Base-by-base conservation (phyloP, 2,329 filamentous ascomycete species). In the Phaeosphaeriaceae sp. region DNA sequence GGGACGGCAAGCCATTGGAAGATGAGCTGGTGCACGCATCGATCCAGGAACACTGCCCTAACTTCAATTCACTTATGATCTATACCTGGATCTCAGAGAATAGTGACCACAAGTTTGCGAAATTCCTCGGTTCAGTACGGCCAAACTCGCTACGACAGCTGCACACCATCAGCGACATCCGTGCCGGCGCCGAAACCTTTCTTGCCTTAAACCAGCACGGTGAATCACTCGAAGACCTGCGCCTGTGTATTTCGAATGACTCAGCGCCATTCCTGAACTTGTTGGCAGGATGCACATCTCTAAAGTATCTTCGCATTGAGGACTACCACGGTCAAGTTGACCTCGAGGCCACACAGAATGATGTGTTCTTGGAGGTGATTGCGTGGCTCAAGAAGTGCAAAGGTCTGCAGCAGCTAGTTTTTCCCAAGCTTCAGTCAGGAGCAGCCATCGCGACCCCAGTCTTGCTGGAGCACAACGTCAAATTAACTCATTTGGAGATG, bases 51-150 rank as follows among this genome's bases (percentile, higher is more conserved):
- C 79, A 84, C 63, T 92, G 89, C 63, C 86, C 86, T 1, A 77
- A 83, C 9, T 89, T 92, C 65, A 81, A 82, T 45, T 82, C 85
- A 41, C 74, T 92, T 21, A 85, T 81, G 24, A 86, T 89, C 54
- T 88, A 83, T 60, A 79, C 73, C 44, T 85, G 82, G 82, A 78
- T 67, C 51, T 77, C 78, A 24, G 68, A 75, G 0, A 80, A 83
- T n/a, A 81, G 83, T 7, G 89, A 91, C 58, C 75, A 82, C 25
- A 80, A 85, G 42, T 79, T 90, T 50, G 84, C 87, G 0, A 77
- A 78, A 2, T 89, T 91, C 66, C 80, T 91, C 48, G 77, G 76
- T 22, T 79, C 80, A 1, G 79, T 91, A 49, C 81, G 76, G 19
- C 80, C 83, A 1, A 83, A 90, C 60, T 86, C 82, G 1, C 75